Base-by-base conservation (phyloP, 306 rosid genomes). In the Cucurbita maxima region DNA sequence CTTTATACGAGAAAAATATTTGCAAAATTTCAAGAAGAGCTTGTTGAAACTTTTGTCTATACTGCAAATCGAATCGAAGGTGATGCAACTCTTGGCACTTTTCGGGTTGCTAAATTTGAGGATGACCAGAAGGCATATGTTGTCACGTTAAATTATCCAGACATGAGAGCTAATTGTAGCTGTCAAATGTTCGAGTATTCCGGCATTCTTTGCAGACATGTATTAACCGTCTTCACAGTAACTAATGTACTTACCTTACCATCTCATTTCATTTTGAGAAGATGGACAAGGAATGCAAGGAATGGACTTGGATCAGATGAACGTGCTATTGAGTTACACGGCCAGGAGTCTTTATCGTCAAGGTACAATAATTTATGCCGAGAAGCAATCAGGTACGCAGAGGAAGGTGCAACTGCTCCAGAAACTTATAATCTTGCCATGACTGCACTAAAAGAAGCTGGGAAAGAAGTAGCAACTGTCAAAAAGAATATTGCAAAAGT, bases 161-260 rank as follows among this genome's bases (percentile, higher is more conserved):
- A 86, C 80, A 73, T 89, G 92, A 92, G 80, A 85, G 96, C 97
- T 72, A 85, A 79, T 59, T 92, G 97, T 77, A 92, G 89, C 81
- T 94, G 98, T 82, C 94, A 89, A 69, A 88, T 90, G 98, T 94
- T 90, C 81, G 96, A 94, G 92, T 86, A 87, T 78, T 89, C 92
- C 15, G 97, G 97, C 72, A 88, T 92, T 79, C 96, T 92, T 68
- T 92, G 97, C 82, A 86, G 89, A 76, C 97, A 92, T 79, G 81
- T 92, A 74, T 84, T 92, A 81, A 92, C 97, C 1, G 97, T 92
- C 68, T 92, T 89, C 73, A 89, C 97, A 0, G 92, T 92, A 48
- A 88, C 97, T 58, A 92, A 89, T 80, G 95, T 92, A 68, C 96
- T 88, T 75, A 88, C 90, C 5, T 78, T 92, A 79, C 97, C 97